Evolutionary conservation across 192 early-diverging fungal species (phyloP), one percentile per base, ranked within the genome.

Genomic region (Geranomyces michiganensis): DNA sequence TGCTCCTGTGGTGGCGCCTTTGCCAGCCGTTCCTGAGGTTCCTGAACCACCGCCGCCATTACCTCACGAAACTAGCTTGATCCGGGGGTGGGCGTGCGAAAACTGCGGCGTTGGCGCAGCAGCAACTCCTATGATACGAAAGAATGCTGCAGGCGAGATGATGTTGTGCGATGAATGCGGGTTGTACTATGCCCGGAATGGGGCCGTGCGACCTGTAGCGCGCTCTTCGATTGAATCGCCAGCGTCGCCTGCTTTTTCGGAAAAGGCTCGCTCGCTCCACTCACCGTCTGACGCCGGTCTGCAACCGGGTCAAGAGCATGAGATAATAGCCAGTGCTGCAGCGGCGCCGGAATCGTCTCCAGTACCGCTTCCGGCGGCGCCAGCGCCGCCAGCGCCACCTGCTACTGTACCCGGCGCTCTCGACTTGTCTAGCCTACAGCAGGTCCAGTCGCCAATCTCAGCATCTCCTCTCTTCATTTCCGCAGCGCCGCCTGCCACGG

Each of bases 101-200:
- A 76, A 80, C 51, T 82, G 80, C 65, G 56, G 46, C 0, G 43
- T 51, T 17, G 44, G 17, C n/a, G 64, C 75, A 2, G 17, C 17
- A 8, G 64, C 58, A n/a, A 79, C 80, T 3, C 56, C 49, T 9
- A 27, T 79, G 44, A 26, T 80, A 8, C 48, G 80, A 22, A 70
- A 41, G 49, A 76, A 76, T 1, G 68, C 80, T 12, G 53, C 26
- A 15, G 80, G 80, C 8, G 51, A 74, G 19, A 47, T 26, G 66
- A 65, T 66, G 14, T 36, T 81, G 56, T 81, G 80, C 49, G 58
- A 82, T 67, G 72, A 49, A 13, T 82, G 80, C 59, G 80, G 77
- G 0, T 30, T 78, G 63, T 56, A 59, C 60, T 45, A 53, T 62
- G 61, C 49, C 17, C 65, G 36, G 10, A 41, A 41, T 10, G 36